phyloP scores from a whole-genome alignment of 805 yeast genomes.

The Zygotorulaspora chibaensis region DNA sequence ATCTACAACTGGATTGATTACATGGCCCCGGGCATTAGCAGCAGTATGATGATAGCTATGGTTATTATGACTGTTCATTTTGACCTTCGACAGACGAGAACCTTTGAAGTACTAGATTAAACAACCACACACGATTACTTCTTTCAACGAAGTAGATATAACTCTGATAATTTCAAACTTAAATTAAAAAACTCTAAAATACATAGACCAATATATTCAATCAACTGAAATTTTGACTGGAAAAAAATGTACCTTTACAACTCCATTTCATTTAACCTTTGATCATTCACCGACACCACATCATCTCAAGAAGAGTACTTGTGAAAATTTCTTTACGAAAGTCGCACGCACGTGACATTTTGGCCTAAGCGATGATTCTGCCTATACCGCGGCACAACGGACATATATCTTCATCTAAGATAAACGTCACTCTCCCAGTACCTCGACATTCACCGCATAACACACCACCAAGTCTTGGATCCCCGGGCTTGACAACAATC shows the following conservation, averaged over 20 bases:
- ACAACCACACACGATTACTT: background rate
- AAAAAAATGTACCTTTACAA: background rate
- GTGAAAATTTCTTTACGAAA: constrained; percentile 4
- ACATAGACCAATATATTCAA: background rate
- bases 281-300: constrained; percentile 6
- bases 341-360: constrained; percentile 12
- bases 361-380: constrained; percentile 35
- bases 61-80: background rate
- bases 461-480: constrained; percentile 69
- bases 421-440: constrained; percentile 49
- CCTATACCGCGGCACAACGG: constrained; percentile 67
- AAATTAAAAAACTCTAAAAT: background rate
- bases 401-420: constrained; percentile 61
- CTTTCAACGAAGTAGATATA: background rate
- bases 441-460: constrained; percentile 74
- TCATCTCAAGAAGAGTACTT: background rate
- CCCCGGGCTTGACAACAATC: constrained; percentile 63
- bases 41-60: background rate
- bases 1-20: constrained; percentile 11
- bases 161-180: background rate
- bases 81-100: background rate
- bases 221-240: background rate
- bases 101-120: background rate
- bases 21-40: background rate
- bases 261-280: no score